These are phyloP conservation scores for Paradendryphiella salina DNA, from an alignment of 2,329 filamentous ascomycete species.

Conservation along the genomic window DNA sequence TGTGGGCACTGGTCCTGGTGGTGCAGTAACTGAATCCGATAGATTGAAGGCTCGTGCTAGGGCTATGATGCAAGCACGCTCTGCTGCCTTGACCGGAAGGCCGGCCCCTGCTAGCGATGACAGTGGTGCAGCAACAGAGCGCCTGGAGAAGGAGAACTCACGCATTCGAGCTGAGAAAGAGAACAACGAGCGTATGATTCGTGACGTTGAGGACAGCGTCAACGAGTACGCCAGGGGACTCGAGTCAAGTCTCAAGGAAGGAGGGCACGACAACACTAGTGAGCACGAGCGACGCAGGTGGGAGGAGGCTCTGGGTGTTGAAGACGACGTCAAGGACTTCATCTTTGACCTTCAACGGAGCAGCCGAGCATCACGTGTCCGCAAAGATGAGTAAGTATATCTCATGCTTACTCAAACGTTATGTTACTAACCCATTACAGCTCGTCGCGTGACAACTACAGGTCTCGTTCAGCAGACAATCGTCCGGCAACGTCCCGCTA, in stretches of 20 bases:
- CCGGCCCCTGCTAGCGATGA: conserved; percentile 72
- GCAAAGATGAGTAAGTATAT: conserved; percentile 60
- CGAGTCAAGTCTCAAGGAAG: conserved; percentile 85
- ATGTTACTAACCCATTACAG: conserved; percentile 20
- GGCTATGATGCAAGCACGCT: conserved; percentile 98
- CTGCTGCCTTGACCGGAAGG: conserved; percentile 86
- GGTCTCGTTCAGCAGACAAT: conserved; percentile 46
- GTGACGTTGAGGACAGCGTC: conserved; percentile 94
- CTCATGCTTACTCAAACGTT: not conserved
- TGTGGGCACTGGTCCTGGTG: conserved; percentile 90
- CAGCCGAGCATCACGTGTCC: conserved; percentile 73
- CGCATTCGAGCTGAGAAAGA: conserved; percentile 83
- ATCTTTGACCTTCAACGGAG: conserved; percentile 94
- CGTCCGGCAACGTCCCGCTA: conserved; percentile 47
- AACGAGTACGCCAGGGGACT: conserved; percentile 82
- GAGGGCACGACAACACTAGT: conserved; percentile 70
- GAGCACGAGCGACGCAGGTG: conserved; percentile 92
- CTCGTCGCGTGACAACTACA: conserved; percentile 39
- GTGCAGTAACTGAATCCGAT: conserved; percentile 87
- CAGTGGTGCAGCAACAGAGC: conserved; percentile 76
- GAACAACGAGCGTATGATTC: conserved; percentile 94
- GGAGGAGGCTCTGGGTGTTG: conserved; percentile 94
- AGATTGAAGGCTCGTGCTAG: conserved; percentile 92
- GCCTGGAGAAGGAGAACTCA: conserved; percentile 85
- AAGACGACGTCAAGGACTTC: conserved; percentile 95